Evolutionary conservation across 2,329 filamentous ascomycete species (phyloP), one percentile per base, ranked within the genome.

Genomic region (Aotearoamyces nothofagi): DNA sequence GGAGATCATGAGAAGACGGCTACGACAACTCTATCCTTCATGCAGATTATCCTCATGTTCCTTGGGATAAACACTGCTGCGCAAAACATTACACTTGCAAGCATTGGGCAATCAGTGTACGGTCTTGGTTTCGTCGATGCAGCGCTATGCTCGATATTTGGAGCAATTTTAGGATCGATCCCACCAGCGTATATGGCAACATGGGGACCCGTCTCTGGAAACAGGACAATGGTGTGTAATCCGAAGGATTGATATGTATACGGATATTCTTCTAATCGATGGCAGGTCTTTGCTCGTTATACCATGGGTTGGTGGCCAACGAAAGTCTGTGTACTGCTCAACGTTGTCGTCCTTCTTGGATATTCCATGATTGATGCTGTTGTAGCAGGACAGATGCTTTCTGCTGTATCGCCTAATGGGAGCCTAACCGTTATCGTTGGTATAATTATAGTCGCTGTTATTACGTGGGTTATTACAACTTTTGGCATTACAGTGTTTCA

Each of bases 401-500:
- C 66, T 4, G 72, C 72, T 2, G 68, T 79, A 4, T 69, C 65
- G 7, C 50, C 54, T 3, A 58, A 61, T 32, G 61, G 57, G 11
- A 58, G 53, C 33, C 60, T 78, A 51, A 67, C 63, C 4, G 60
- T 77, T 19, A 62, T 67, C 13, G 73, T 76, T 1, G 73, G 73
- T 42, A 75, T 78, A 34, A 58, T 78, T 24, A 63, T 78, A 27
- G 62, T 69, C 10, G 66, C 68, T 2, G 40, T 73, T 14, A 64
- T 77, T 19, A 65, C 63, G 17, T 74, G 68, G 68, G 53, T 58
- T 4, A 61, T 79, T 22, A 69, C 69, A 1, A 69, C 68, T 1
- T 77, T 78, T 44, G 74, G 74, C 0, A 77, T 78, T 43, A 59
- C 59, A 28, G 53, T 69, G 22, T 76, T 80, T 46, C 72, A 78